phyloP scores from a whole-genome alignment of 352 stramenopile genomes.

The Globisporangium yorkense region DNA sequence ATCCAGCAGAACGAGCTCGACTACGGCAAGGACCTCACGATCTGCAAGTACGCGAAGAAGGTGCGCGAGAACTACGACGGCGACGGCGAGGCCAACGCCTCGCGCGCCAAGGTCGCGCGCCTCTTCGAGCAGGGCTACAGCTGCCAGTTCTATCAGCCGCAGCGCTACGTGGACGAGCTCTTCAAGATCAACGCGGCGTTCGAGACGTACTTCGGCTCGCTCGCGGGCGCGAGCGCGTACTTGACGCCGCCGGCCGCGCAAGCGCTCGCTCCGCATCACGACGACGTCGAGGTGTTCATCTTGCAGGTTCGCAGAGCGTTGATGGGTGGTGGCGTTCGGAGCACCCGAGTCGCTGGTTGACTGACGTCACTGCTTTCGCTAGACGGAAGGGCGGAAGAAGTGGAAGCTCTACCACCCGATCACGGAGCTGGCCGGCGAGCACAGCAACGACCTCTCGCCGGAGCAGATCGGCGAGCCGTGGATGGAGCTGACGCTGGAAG shows the following conservation, averaged over 20 bases:
- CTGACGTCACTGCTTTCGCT: background rate
- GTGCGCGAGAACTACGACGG: constrained; percentile 65
- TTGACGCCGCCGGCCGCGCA: constrained; percentile 71
- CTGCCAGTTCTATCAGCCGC: constrained; percentile 87
- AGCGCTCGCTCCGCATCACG: constrained; percentile 80
- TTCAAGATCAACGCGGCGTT: constrained; percentile 76
- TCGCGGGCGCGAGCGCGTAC: constrained; percentile 76
- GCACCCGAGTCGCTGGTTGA: background rate
- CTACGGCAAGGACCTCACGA: constrained; percentile 62
- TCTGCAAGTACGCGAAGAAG: constrained; percentile 68
- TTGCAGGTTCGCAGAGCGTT: constrained; percentile 24
- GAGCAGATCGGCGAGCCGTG: constrained; percentile 68
- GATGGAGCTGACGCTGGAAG: constrained; percentile 79
- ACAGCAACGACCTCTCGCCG: constrained; percentile 64
- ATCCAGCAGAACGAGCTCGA: constrained; percentile 46
- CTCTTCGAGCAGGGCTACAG: constrained; percentile 71
- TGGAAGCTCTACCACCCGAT: constrained; percentile 84
- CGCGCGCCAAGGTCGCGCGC: constrained; percentile 46
- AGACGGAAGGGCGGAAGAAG: constrained; percentile 84
- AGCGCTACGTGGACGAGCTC: constrained; percentile 75
- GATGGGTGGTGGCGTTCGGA: too few relatives aligned
- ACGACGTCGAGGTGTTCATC: constrained; percentile 86
- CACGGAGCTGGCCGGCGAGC: constrained; percentile 65
- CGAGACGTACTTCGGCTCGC: constrained; percentile 66
- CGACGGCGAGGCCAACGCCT: constrained; percentile 38